Evolutionary conservation across 2,329 filamentous ascomycete genomes (phyloP).

Genomic region (Aspergillus tanneri): DNA sequence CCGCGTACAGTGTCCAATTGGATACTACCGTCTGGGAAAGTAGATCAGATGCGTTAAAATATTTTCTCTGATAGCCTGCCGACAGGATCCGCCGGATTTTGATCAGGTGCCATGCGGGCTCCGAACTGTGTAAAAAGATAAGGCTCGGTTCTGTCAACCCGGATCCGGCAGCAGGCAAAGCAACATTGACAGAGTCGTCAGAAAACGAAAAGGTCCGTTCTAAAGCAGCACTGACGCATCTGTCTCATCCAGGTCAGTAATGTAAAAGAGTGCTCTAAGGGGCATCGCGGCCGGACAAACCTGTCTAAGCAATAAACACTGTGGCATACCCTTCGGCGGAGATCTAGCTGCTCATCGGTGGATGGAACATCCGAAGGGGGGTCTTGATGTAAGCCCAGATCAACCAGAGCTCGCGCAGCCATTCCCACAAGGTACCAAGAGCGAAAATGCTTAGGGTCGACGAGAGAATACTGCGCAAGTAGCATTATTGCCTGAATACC

Average conservation of each 20-base stretch:
- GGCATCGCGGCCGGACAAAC: constrained; percentile 46
- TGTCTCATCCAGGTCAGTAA: constrained; percentile 33
- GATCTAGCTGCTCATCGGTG: constrained; percentile 69
- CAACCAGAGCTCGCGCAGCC: constrained; percentile 80
- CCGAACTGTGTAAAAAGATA: constrained; percentile 58
- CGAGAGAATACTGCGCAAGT: constrained; percentile 82
- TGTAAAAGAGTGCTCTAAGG: not conserved
- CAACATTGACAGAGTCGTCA: constrained; percentile 80
- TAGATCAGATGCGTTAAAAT: constrained; percentile 71
- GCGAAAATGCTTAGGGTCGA: constrained; percentile 88
- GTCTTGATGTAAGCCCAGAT: constrained; percentile 91
- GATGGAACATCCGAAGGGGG: constrained; percentile 68
- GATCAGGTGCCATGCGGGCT: constrained; percentile 75
- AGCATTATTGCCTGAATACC: constrained; percentile 87
- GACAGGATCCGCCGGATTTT: constrained; percentile 83
- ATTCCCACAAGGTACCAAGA: constrained; percentile 93
- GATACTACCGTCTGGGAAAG: constrained; percentile 61
- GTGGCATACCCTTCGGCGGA: constrained; percentile 81
- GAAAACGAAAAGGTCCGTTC: constrained; percentile 90
- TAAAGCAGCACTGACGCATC: constrained; percentile 84
- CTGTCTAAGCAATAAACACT: constrained; percentile 87
- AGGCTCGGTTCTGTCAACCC: constrained; percentile 42
- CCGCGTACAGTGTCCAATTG: constrained; percentile 42
- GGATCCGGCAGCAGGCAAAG: constrained; percentile 61
- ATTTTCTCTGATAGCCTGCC: constrained; percentile 82